Evolutionary conservation across 1,139 yeast genomes (phyloP), one percentile per base, ranked within the genome.

Genomic region (Magnusiomyces suaveolens): DNA sequence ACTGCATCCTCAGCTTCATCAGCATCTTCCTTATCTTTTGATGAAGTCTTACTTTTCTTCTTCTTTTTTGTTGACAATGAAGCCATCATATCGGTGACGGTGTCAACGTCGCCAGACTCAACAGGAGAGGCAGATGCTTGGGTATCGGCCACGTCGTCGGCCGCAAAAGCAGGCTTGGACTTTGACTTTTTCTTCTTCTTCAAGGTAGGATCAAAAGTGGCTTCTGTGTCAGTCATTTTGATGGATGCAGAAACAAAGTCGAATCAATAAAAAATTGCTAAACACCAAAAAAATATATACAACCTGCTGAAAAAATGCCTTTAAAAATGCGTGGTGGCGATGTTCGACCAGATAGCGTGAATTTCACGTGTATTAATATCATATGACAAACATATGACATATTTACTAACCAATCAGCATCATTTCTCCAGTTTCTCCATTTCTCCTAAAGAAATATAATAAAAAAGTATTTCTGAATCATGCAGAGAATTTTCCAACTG

Each of bases 141-240:
- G 57, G 77, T 63, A 23, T 78, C 79, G 38, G 78, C 75, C 53
- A 76, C 64, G 24, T 75, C 75, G 55, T 55, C 63, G 36, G 51
- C 63, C 48, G 73, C 79, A 23, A 68, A 67, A 61, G 64, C 66
- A 14, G 63, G 57, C 60, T 64, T 64, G 18, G 63, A 59, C 73
- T 75, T 77, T 67, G 65, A 58, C 82, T 85, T 84, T 89, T 87
- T 87, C 82, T 88, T 87, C 78, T 87, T 87, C 68, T 64, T 64
- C 54, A 67, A 50, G 52, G 68, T 61, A 36, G 69, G 64, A 57
- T 69, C 72, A 52, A 69, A 48, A 25, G 43, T 52, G 20, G 43
- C 44, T 50, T 47, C 44, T 44, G 32, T 51, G 46, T 55, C 57
- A 39, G 57, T 48, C 57, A 55, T 55, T 38, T 47, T 52, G 47